Evolutionary conservation across 1,284 basidiomycete genomes (phyloP).

Genomic region (Papiliotrema laurentii): DNA sequence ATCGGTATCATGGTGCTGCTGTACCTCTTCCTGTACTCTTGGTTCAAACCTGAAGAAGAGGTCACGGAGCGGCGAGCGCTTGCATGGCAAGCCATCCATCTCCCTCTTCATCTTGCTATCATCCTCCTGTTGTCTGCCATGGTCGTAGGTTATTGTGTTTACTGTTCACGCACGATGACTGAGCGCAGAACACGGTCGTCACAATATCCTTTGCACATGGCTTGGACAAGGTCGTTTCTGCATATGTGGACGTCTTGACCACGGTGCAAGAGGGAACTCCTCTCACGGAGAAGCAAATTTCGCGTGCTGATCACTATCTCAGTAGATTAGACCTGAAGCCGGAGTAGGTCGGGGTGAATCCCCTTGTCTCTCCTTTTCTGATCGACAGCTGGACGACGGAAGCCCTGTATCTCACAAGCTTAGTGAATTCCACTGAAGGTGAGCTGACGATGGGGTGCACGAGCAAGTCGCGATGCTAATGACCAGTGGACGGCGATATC

Average conservation of each 20-base stretch:
- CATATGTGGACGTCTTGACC: too few relatives aligned
- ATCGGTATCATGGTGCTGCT: slow-evolving; percentile 27
- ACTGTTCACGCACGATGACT: neutral
- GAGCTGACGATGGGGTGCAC: neutral
- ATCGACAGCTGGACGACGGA: neutral
- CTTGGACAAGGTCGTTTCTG: slow-evolving; percentile 2
- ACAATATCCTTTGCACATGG: slow-evolving; percentile 6
- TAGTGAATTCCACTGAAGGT: neutral
- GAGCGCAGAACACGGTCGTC: neutral
- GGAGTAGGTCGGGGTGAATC: slow-evolving; percentile 4
- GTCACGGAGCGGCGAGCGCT: slow-evolving; percentile 9
- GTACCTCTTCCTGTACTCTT: slow-evolving; percentile 26
- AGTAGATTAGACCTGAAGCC: slow-evolving; percentile 15
- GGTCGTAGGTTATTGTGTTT: slow-evolving; percentile 5
- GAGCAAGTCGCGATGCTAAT: neutral
- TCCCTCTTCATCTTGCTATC: slow-evolving; percentile 24
- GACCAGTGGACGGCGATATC: slow-evolving; percentile 13
- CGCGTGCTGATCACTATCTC: neutral
- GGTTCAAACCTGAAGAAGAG: slow-evolving; percentile 16
- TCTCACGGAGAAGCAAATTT: too few relatives aligned
- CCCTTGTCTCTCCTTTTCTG: neutral
- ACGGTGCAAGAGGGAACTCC: too few relatives aligned
- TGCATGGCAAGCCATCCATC: slow-evolving; percentile 26
- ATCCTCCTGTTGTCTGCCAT: slow-evolving; percentile 22
- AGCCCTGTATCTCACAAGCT: neutral